Evolutionary conservation across 257 asterid species (phyloP).

Genomic region (Vinca minor): DNA sequence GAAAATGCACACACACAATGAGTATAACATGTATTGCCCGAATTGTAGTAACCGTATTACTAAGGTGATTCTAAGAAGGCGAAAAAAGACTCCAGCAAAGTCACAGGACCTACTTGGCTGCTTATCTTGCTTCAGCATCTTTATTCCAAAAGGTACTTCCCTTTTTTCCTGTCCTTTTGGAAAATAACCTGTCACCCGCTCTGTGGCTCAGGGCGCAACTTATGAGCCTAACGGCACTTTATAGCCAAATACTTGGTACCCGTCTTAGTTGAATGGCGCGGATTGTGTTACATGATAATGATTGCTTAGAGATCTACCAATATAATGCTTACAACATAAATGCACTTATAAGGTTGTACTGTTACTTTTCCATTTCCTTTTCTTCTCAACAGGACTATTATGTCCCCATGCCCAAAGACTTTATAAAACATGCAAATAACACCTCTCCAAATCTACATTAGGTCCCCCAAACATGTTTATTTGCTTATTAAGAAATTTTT

Average conservation of each 20-base stretch:
- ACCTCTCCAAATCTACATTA: not conserved
- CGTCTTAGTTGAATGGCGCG: no score
- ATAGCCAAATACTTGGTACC: no score
- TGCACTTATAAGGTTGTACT: not conserved
- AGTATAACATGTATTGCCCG: conserved; percentile 41
- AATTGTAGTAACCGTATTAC: conserved; percentile 45
- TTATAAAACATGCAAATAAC: not conserved
- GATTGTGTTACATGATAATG: no score
- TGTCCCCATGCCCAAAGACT: not conserved
- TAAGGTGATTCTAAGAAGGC: conserved; percentile 53
- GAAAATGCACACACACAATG: conserved; percentile 49
- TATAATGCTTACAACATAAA: not conserved
- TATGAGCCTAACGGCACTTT: no score
- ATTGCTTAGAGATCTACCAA: not conserved
- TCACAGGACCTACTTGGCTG: conserved; percentile 40
- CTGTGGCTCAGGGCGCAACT: no score
- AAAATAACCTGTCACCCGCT: not conserved
- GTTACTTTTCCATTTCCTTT: not conserved
- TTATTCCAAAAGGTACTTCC: conserved; percentile 36
- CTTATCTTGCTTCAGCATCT: conserved; percentile 49
- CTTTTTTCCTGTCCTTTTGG: not conserved
- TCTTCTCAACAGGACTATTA: not conserved
- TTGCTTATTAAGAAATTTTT: not conserved
- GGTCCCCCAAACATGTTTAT: no score
- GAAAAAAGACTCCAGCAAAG: conserved; percentile 11